A percentile compares a stretch with the other conserved stretches of the same genome.
Conservation (phyloP, 495 filamentous ascomycete species). For the Penicillium malachiteum region DNA sequence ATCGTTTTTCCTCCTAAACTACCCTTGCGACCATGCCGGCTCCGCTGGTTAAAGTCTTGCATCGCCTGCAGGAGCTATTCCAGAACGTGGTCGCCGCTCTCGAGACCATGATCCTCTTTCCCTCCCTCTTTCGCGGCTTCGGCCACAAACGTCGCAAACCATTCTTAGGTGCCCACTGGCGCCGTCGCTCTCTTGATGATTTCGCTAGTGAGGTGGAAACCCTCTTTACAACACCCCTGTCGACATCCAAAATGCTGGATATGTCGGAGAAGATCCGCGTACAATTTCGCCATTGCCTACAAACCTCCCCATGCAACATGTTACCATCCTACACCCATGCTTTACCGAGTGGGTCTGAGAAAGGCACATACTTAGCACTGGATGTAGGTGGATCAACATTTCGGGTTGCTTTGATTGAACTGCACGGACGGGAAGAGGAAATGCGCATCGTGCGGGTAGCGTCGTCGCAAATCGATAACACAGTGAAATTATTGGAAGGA, state of each 20-base stretch:
- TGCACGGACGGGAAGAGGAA: constrained; percentile 48
- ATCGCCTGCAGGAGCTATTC: constrained; percentile 54
- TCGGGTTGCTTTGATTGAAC: constrained; percentile 59
- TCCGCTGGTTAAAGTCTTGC: constrained; percentile 45
- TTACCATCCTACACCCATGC: constrained; percentile 64
- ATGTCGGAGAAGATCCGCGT: constrained; percentile 60
- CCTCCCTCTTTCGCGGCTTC: constrained; percentile 46
- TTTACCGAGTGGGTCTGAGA: constrained; percentile 59
- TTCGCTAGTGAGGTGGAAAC: constrained; percentile 50
- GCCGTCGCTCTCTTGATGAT: constrained; percentile 48
- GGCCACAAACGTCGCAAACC: constrained; percentile 36
- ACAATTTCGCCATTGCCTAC: constrained; percentile 56
- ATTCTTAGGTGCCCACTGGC: constrained; percentile 40
- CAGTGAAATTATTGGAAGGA: constrained; percentile 52
- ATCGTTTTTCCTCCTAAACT: constrained; percentile 7
- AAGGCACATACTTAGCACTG: constrained; percentile 59
- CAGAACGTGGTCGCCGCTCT: constrained; percentile 50
- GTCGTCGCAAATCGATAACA: constrained; percentile 54
- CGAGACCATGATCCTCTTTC: constrained; percentile 52
- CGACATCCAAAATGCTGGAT: constrained; percentile 42
- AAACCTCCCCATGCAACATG: constrained; percentile 59
- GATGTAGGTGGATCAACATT: constrained; percentile 70
- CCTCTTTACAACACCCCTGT: constrained; percentile 47
- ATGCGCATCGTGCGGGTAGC: constrained; percentile 52
- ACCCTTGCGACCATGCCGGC: constrained; percentile 44